Percentiles rank a stretch among this genome's conserved stretches.
These are phyloP conservation scores for Moesziomyces parantarcticus DNA, from an alignment of 1,284 basidiomycete genomes.

Conservation along the genomic window DNA sequence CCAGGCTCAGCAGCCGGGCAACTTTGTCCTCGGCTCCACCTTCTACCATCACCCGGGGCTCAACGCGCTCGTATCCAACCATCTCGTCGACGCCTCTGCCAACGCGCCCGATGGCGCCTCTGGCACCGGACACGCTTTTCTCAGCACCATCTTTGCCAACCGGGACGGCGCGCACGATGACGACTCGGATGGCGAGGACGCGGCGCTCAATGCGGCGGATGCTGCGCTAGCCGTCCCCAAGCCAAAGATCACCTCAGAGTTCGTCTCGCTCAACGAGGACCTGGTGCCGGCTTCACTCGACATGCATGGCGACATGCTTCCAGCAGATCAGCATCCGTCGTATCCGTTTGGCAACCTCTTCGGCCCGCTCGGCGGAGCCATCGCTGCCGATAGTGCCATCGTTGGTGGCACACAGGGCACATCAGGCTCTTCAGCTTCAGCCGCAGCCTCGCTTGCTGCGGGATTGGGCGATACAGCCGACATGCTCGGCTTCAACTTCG, in stretches of 20 bases:
- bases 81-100: conserved; percentile 37
- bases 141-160: conserved; percentile 33
- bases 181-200: conserved; percentile 27
- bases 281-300: conserved; percentile 55
- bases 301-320: conserved; percentile 57
- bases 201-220: conserved; percentile 7
- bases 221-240: conserved; percentile 20
- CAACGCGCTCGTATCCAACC: conserved; percentile 42
- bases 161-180: conserved; percentile 29
- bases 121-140: conserved; percentile 16
- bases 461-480: conserved; percentile 29
- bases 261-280: conserved; percentile 50
- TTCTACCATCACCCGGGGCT: conserved; percentile 50
- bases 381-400: conserved; percentile 43
- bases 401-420: conserved; percentile 21
- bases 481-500: conserved; percentile 29
- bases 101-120: conserved; percentile 21
- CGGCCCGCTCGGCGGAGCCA: conserved; percentile 31
- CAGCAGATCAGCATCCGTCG: conserved; percentile 59
- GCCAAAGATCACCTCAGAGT: conserved; percentile 41
- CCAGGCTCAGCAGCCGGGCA: conserved; percentile 17
- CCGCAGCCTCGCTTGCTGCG: neutral
- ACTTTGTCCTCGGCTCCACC: conserved; percentile 44
- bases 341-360: conserved; percentile 59
- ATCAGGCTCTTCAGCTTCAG: neutral